Conservation (phyloP, 78 protist genomes). For the Trichosphaerium sp. region DNA sequence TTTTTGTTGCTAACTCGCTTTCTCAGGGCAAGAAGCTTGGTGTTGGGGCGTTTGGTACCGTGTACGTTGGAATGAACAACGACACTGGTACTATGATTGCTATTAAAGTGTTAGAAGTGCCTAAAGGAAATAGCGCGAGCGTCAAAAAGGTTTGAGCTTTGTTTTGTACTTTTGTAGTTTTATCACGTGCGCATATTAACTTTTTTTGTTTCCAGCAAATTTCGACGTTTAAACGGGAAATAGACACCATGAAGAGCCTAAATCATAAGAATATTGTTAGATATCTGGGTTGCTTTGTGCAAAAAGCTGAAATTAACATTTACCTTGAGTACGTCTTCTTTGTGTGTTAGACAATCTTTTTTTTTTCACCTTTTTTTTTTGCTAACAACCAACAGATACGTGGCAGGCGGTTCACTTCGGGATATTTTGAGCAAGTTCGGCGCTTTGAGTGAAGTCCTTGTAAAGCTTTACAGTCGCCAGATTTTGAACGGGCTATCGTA, state of each 20-base stretch:
- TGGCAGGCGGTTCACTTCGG: conserved; percentile 70
- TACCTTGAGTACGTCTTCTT: conserved; percentile 63
- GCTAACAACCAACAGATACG: too few relatives aligned
- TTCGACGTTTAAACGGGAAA: conserved; percentile 12
- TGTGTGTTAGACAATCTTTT: too few relatives aligned
- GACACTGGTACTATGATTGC: conserved; percentile 63
- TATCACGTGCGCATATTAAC: conserved; percentile 5
- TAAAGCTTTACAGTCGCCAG: conserved; percentile 45
- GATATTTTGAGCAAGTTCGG: conserved; percentile 54
- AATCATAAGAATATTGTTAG: conserved; percentile 59
- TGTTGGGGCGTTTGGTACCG: conserved; percentile 69
- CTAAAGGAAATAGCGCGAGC: conserved; percentile 5
- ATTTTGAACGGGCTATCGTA: conserved; percentile 51
- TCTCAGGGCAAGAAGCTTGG: too few relatives aligned
- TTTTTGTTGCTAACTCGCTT: too few relatives aligned
- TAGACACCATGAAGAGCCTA: conserved; percentile 47
- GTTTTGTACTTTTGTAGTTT: conserved; percentile 2
- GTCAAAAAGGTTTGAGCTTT: neutral
- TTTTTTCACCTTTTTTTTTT: too few relatives aligned
- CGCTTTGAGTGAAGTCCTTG: conserved; percentile 43
- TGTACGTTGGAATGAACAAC: conserved; percentile 54
- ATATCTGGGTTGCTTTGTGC: neutral
- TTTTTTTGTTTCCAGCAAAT: neutral
- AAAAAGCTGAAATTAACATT: conserved; percentile 19
- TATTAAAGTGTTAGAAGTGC: conserved; percentile 47